Percentiles rank a stretch among this genome's conserved stretches.
Evolutionary conservation across 2,329 filamentous ascomycete species (phyloP).

Genomic region (Escovopsis sp.): DNA sequence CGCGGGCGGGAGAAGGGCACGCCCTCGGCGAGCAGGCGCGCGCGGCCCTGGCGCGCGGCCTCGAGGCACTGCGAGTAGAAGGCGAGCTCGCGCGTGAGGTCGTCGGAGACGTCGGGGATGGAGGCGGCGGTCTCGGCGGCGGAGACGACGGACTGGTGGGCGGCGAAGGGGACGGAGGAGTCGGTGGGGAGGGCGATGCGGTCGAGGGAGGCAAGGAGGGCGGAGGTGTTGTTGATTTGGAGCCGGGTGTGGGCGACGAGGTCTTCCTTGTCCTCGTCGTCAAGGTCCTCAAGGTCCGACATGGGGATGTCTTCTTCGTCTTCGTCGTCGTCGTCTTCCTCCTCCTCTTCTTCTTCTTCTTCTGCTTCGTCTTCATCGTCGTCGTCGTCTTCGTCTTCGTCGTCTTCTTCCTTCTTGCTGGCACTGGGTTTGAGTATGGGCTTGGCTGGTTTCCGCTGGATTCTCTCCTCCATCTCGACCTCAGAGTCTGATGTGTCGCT

Average conservation of each 20-base stretch:
- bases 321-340: constrained; percentile 47
- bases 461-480: constrained; percentile 62
- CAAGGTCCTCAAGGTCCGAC: constrained; percentile 65
- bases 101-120: constrained; percentile 76
- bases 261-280: constrained; percentile 72
- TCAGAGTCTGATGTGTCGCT: constrained; percentile 53
- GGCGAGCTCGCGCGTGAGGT: constrained; percentile 78
- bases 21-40: constrained; percentile 64
- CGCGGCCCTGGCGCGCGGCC: constrained; percentile 58
- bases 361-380: no score
- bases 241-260: constrained; percentile 81
- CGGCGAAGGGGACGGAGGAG: constrained; percentile 59
- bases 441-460: constrained; percentile 29
- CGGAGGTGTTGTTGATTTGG: constrained; percentile 92
- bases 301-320: constrained; percentile 81
- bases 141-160: constrained; percentile 65
- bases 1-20: constrained; percentile 75
- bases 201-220: constrained; percentile 64
- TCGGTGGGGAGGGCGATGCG: constrained; percentile 56
- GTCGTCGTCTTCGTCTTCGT: constrained; percentile 44
- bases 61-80: constrained; percentile 85
- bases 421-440: not conserved
- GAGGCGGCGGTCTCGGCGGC: constrained; percentile 44
- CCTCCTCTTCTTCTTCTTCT: constrained; percentile 28
- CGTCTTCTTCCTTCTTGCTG: constrained; percentile 24